Evolutionary conservation across 441 rosid species (phyloP), one percentile per base, ranked within the genome.

Genomic region (Omphalea diandra): DNA sequence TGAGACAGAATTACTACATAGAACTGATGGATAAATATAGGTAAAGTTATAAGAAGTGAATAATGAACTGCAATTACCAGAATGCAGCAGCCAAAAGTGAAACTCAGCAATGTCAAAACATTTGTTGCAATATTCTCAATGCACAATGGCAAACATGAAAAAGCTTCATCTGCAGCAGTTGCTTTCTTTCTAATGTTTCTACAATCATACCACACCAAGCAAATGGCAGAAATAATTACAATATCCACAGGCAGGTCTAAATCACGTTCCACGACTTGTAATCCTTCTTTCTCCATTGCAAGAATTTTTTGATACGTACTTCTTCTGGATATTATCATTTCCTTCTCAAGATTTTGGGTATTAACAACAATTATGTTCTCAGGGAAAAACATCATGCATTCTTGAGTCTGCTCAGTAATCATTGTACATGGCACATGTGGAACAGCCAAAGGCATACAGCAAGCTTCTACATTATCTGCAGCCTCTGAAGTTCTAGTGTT

Each of bases 181-280:
- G 84, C 65, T 82, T 91, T 90, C 76, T 78, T 84, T 72, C 87
- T 82, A 63, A 83, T 85, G 75, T 77, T 86, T 79, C 79, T 73
- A 77, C 81, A 81, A 74, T 88, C 88, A 80, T 96, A 96, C 99
- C 97, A 93, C 64, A 87, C 83, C 57, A 93, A 72, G 81, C 97
- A 91, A 81, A 81, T 79, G 64, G 91, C 85, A 78, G 90, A 78
- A 73, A 83, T 86, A 80, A 90, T 81, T 68, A 93, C 81, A 36
- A 90, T 62, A 78, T 96, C 97, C 68, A 87, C 97, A 59, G 94
- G 98, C 17, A 88, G 84, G 77, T 87, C 81, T 46, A 90, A 75
- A 82, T 96, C 99, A 35, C 97, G 91, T 83, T 93, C 99, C 74
- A 93, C 86, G 58, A 93, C 90, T 83, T 90, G 97, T 74, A 79